Percentiles rank a stretch among this genome's conserved stretches.
These are phyloP conservation scores for Ophiorrhiza pumila DNA, from an alignment of 257 asterid species.

Conservation along the genomic window DNA sequence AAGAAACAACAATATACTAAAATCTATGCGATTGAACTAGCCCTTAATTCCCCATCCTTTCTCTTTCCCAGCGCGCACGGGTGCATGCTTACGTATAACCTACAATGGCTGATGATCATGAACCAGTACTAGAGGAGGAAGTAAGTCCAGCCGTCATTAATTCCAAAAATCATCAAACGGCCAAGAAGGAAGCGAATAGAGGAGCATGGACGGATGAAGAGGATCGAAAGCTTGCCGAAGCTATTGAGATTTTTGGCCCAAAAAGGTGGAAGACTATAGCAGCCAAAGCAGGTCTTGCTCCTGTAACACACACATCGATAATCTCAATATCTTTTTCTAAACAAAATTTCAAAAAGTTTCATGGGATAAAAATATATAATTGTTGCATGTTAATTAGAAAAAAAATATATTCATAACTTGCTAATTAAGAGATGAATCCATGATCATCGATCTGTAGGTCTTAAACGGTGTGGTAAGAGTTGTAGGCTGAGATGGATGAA, in stretches of 20 bases:
- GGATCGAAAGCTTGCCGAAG: constrained; percentile 44
- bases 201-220: constrained; percentile 61
- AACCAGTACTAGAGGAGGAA: constrained; percentile 12
- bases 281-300: constrained; percentile 41
- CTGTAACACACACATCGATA: neutral
- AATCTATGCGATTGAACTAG: neutral
- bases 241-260: constrained; percentile 38
- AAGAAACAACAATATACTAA: neutral
- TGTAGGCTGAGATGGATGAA: constrained; percentile 63
- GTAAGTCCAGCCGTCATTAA: neutral
- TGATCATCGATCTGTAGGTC: constrained; percentile 26
- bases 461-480: constrained; percentile 46
- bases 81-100: neutral
- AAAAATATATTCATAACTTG: neutral
- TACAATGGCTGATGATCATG: constrained; percentile 21
- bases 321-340: neutral
- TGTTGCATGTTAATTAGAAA: neutral
- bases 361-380: neutral
- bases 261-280: constrained; percentile 47
- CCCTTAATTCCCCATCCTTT: neutral
- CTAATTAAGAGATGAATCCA: too few relatives aligned
- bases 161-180: neutral
- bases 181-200: constrained; percentile 34
- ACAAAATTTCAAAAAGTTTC: neutral
- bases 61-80: neutral